A percentile compares a stretch with the other conserved stretches of the same genome.
Conservation (phyloP, 257 asterid species). For the Capsicum baccatum region DNA sequence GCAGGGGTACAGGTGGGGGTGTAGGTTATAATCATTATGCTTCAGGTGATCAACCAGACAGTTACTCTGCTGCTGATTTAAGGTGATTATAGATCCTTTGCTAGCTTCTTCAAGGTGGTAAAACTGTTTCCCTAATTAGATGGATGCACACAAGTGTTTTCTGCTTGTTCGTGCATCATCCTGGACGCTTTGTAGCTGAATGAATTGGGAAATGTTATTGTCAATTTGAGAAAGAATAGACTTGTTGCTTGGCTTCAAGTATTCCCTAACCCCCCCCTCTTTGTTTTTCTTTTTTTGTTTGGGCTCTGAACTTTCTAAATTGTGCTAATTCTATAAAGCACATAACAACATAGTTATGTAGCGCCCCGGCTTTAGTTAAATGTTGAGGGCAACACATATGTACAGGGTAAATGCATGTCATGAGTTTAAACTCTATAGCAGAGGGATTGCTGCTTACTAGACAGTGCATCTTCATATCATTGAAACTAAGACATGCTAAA, state of each 20-base stretch:
- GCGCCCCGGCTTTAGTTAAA: background rate
- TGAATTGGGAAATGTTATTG: constrained; percentile 2
- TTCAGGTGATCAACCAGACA: constrained; percentile 40
- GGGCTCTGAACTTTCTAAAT: background rate
- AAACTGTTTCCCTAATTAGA: background rate
- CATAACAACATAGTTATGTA: background rate
- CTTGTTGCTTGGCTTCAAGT: background rate
- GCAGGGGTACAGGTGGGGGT: constrained; percentile 59
- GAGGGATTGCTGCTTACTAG: too few species aligned
- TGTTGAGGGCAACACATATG: too few species aligned
- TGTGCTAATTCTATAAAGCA: background rate
- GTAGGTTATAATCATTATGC: constrained; percentile 51
- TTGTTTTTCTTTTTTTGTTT: background rate
- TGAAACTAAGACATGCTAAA: too few species aligned
- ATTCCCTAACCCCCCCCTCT: too few species aligned
- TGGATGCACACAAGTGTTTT: background rate
- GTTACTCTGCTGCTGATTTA: constrained; percentile 50
- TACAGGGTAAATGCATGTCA: too few species aligned
- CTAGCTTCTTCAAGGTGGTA: background rate
- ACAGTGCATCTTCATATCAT: too few species aligned
- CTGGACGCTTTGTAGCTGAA: constrained; percentile 10
- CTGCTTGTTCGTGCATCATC: constrained; percentile 15
- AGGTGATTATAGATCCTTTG: constrained; percentile 13
- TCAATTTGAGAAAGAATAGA: constrained; percentile 20
- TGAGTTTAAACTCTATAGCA: too few species aligned